A percentile compares a stretch with the other conserved stretches of the same genome.
phyloP scores from a whole-genome alignment of 768 basidiomycete genomes.

The Tricholoma flavovirens region DNA sequence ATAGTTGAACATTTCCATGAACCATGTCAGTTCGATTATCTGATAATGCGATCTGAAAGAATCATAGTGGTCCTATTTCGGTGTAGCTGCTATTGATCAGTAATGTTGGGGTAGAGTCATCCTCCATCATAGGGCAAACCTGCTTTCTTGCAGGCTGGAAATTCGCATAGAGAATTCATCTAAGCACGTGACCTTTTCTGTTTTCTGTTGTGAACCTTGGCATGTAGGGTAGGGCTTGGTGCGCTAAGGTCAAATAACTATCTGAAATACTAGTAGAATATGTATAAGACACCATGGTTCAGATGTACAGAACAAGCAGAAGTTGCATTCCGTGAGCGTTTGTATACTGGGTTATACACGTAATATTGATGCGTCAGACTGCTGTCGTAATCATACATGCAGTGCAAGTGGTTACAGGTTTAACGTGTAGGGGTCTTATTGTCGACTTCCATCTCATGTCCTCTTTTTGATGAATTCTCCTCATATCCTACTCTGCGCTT shows the following conservation, averaged over 20 bases:
- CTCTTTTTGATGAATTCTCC: neutral
- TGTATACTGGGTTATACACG: neutral
- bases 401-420: neutral
- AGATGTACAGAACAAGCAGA: neutral
- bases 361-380: neutral
- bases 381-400: too few relatives aligned
- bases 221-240: neutral
- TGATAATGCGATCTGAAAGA: too few relatives aligned
- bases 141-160: too few relatives aligned
- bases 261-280: neutral
- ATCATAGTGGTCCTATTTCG: too few relatives aligned
- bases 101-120: too few relatives aligned
- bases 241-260: neutral
- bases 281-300: neutral
- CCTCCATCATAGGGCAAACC: too few relatives aligned
- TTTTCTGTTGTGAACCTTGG: neutral
- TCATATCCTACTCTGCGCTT: neutral
- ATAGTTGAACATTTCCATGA: too few relatives aligned
- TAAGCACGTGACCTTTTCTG: neutral
- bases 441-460: neutral
- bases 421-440: neutral
- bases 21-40: too few relatives aligned
- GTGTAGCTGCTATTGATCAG: too few relatives aligned
- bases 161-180: too few relatives aligned
- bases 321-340: neutral